phyloP scores from a whole-genome alignment of 2,329 filamentous ascomycete genomes.

The Zymoseptoria passerinii region DNA sequence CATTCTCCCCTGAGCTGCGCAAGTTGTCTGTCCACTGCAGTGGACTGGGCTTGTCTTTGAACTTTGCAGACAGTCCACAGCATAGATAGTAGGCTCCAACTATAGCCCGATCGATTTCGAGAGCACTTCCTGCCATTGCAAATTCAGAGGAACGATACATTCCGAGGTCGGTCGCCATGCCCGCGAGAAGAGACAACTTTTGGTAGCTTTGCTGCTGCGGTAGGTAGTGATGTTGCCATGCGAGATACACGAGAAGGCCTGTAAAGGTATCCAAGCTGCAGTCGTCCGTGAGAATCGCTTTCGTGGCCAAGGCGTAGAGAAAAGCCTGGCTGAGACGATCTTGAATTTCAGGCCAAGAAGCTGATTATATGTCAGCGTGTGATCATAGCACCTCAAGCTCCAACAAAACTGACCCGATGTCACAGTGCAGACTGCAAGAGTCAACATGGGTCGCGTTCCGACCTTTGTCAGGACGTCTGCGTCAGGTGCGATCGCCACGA shows the following conservation, averaged over 20 bases:
- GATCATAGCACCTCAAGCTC: background rate
- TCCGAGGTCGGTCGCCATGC: constrained; percentile 23
- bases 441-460: constrained; percentile 16
- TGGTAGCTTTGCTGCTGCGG: constrained; percentile 20
- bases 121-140: constrained; percentile 9
- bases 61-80: constrained; percentile 14
- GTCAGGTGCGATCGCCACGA: constrained; percentile 15
- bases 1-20: constrained; percentile 13
- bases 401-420: constrained; percentile 4
- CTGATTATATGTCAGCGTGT: background rate
- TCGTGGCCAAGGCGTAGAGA: constrained; percentile 18
- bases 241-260: constrained; percentile 20
- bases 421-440: constrained; percentile 22
- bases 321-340: constrained; percentile 20
- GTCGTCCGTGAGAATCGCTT: constrained; percentile 19
- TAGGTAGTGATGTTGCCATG: constrained; percentile 23
- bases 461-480: constrained; percentile 15
- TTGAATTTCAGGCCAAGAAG: constrained; percentile 15
- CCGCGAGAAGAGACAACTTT: constrained; percentile 19
- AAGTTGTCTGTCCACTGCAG: constrained; percentile 20
- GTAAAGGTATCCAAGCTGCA: constrained; percentile 20
- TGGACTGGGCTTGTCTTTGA: constrained; percentile 20
- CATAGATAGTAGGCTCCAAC: constrained; percentile 24
- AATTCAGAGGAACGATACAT: constrained; percentile 11
- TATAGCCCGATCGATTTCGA: constrained; percentile 19